Evolutionary conservation across 306 rosid genomes (phyloP).

Genomic region (Malus sieversii): DNA sequence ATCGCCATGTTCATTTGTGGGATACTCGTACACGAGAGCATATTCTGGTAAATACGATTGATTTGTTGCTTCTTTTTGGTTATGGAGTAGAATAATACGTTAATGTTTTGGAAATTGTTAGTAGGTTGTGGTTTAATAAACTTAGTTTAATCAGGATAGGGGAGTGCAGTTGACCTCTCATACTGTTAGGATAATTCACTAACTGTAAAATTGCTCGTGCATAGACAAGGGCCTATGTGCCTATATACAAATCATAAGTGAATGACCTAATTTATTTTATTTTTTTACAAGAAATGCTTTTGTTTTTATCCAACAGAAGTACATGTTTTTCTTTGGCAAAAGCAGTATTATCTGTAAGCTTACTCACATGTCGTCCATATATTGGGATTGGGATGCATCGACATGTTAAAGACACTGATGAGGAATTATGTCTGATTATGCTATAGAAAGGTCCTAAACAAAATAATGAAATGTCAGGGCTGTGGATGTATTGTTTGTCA

Average conservation of each 20-base stretch:
- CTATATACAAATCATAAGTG: background rate
- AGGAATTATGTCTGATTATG: background rate
- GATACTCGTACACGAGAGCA: constrained; percentile 84
- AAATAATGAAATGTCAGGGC: background rate
- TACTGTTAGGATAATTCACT: background rate
- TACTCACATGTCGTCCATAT: background rate
- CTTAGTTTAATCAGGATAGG: background rate
- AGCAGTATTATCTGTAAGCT: background rate
- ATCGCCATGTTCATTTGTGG: constrained; percentile 97
- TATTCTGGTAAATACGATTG: constrained; percentile 54
- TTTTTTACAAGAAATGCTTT: background rate
- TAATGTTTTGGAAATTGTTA: background rate
- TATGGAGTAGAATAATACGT: background rate
- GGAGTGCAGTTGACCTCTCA: background rate
- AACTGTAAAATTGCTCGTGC: background rate
- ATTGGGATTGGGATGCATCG: background rate
- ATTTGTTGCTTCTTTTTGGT: background rate
- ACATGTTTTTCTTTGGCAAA: background rate
- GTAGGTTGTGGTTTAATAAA: background rate
- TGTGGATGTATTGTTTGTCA: background rate
- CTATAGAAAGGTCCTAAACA: background rate
- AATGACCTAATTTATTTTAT: background rate
- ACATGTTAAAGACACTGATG: background rate
- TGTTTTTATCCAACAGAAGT: background rate
- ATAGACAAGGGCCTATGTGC: background rate